Base-by-base conservation (phyloP, 2,329 filamentous ascomycete genomes). In the Diaporthe destruens region DNA sequence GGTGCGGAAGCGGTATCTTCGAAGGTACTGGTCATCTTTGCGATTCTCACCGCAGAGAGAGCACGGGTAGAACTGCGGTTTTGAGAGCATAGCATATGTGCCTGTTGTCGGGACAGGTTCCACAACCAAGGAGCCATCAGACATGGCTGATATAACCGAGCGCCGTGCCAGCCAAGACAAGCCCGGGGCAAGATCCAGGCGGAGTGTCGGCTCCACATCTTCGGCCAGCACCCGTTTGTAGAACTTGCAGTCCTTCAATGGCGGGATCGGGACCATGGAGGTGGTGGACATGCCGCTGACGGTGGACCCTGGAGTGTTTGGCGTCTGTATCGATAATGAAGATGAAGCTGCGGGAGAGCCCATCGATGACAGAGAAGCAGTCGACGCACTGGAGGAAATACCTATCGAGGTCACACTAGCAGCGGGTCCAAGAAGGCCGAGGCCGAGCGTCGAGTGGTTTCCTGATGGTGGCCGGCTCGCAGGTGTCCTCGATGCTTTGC, bases 141-240 rank as follows among this genome's bases (percentile, higher is more conserved):
- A 93, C 76, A 99, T 93, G 68, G 94, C 92, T 74, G 89, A 92
- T 49, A 98, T 82, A 6, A 98, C 95, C 7, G 92, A 93, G 72
- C 96, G 91, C 57, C 96, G 92, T 63, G 94, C 95, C 59, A 99
- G 88, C 94, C 96, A 99, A 0, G 95, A 98, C 36, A 99, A 89
- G 0, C 95, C 94, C 0, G 96, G 96, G 0, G 96, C 95, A 2
- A 91, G 88, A 80, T 99, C 96, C 4, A 99, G 88, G 54, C 96
- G 91, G 12, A 99, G 85, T 0, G 96, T 98, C 0, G 96, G 96
- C 80, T 99, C 96, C 71, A 99, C 94, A 79, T 99, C 96, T 81
- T 99, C 96, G 25, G 90, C 88, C 34, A 98, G 83, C 7, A 91
- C 92, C 59, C 96, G 91, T 84, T 98, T 98, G 85, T 96, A 99